These are phyloP conservation scores for Ascochyta lentis DNA, from an alignment of 2,329 filamentous ascomycete species.

Conservation along the genomic window DNA sequence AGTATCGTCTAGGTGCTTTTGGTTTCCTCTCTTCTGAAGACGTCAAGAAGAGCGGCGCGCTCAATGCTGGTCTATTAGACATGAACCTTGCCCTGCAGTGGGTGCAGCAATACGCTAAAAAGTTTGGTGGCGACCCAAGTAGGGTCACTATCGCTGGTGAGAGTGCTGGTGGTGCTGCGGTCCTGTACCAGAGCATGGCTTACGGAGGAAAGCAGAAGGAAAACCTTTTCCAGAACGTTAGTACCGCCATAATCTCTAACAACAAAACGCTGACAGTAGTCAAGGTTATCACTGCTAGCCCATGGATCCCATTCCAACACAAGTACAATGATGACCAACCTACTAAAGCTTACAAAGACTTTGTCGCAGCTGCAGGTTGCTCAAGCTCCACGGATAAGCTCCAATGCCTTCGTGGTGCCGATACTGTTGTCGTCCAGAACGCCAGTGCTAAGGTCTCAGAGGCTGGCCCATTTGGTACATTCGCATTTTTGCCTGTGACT, in stretches of 20 bases:
- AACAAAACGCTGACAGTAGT: constrained; percentile 20
- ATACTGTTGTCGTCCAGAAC: constrained; percentile 35
- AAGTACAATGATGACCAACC: constrained; percentile 43
- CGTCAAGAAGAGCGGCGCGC: constrained; percentile 61
- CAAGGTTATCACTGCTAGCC: constrained; percentile 41
- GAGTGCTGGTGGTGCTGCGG: constrained; percentile 67
- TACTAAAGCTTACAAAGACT: constrained; percentile 36
- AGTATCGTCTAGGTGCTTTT: constrained; percentile 68
- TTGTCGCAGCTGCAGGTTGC: constrained; percentile 40
- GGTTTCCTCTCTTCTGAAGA: constrained; percentile 68
- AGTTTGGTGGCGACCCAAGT: constrained; percentile 61
- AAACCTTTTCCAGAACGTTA: constrained; percentile 41
- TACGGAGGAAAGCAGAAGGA: constrained; percentile 47
- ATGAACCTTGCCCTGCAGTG: constrained; percentile 67
- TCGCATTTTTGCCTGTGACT: constrained; percentile 51
- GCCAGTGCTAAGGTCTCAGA: constrained; percentile 41
- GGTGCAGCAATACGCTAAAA: constrained; percentile 65
- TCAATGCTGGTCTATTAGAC: constrained; percentile 70
- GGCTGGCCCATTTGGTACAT: constrained; percentile 49
- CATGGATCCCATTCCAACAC: constrained; percentile 43
- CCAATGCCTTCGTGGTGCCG: constrained; percentile 34
- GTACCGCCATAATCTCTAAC: constrained; percentile 15
- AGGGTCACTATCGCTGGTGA: constrained; percentile 67
- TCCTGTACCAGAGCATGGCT: constrained; percentile 52
- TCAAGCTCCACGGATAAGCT: constrained; percentile 31